Evolutionary conservation across 1,139 yeast genomes (phyloP).

Genomic region (Meyerozyma sp.): DNA sequence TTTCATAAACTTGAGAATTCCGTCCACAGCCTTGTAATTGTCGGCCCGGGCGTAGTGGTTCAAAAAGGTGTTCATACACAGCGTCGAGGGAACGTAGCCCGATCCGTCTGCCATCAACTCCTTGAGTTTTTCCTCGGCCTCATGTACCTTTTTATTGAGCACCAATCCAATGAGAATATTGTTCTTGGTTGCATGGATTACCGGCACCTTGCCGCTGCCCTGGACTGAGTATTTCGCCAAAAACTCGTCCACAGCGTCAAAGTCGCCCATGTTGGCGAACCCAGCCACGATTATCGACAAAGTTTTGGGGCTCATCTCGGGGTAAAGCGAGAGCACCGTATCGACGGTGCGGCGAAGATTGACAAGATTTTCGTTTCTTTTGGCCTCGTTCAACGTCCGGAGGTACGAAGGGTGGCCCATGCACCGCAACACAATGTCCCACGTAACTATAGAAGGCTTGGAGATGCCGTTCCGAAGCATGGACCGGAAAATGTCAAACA

Average conservation of each 20-base stretch:
- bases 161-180: conserved; percentile 33
- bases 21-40: conserved; percentile 35
- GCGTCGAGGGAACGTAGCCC: conserved; percentile 27
- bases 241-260: conserved; percentile 28
- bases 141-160: conserved; percentile 22
- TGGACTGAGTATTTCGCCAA: conserved; percentile 16
- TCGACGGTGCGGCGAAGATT: conserved; percentile 26
- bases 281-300: conserved; percentile 29
- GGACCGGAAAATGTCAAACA: conserved; percentile 30
- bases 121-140: conserved; percentile 31
- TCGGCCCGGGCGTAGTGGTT: conserved; percentile 23
- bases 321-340: conserved; percentile 23
- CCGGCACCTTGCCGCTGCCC: conserved; percentile 16
- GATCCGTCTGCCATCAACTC: conserved; percentile 21
- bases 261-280: conserved; percentile 30
- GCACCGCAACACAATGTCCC: conserved; percentile 35
- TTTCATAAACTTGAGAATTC: conserved; percentile 34
- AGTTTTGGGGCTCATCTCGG: conserved; percentile 22
- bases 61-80: conserved; percentile 34
- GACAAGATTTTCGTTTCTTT: conserved; percentile 11
- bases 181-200: conserved; percentile 27
- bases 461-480: conserved; percentile 23
- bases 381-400: conserved; percentile 9
- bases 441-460: conserved; percentile 24
- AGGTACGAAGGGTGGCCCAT: conserved; percentile 30